Evolutionary conservation across 148 eudicot genomes (phyloP).

Genomic region (Amaranthus hypochondriacus): DNA sequence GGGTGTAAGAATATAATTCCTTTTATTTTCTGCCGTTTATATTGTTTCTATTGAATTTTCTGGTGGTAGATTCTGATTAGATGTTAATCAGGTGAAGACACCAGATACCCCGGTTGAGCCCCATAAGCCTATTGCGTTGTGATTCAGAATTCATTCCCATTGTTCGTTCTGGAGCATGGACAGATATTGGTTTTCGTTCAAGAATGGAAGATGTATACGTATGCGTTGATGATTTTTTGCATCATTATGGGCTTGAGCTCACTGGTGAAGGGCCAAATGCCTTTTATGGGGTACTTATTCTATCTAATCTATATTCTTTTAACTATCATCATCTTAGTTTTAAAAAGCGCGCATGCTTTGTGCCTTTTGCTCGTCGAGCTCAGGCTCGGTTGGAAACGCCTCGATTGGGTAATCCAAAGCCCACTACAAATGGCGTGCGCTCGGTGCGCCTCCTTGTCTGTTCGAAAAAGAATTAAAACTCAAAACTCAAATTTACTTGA

Average conservation of each 20-base stretch:
- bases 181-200: slow-evolving; percentile 77
- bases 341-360: too few species aligned
- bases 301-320: neutral
- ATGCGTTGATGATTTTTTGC: slow-evolving; percentile 63
- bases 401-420: too few species aligned
- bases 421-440: too few species aligned
- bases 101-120: slow-evolving; percentile 46
- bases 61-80: slow-evolving; percentile 26
- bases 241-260: slow-evolving; percentile 45
- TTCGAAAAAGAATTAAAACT: too few species aligned
- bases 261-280: slow-evolving; percentile 52
- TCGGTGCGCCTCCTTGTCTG: too few species aligned
- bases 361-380: too few species aligned
- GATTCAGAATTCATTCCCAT: slow-evolving; percentile 46
- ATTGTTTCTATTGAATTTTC: neutral
- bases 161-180: slow-evolving; percentile 93
- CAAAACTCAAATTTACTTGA: too few species aligned
- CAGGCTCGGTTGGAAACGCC: too few species aligned
- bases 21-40: neutral
- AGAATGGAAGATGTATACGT: slow-evolving; percentile 86
- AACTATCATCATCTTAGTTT: neutral
- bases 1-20: too few species aligned
- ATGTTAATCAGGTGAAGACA: slow-evolving; percentile 47
- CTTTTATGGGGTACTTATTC: slow-evolving; percentile 66
- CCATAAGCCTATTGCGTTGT: slow-evolving; percentile 29